phyloP scores from a whole-genome alignment of 345 rosid species.

The Cardamine occulta region DNA sequence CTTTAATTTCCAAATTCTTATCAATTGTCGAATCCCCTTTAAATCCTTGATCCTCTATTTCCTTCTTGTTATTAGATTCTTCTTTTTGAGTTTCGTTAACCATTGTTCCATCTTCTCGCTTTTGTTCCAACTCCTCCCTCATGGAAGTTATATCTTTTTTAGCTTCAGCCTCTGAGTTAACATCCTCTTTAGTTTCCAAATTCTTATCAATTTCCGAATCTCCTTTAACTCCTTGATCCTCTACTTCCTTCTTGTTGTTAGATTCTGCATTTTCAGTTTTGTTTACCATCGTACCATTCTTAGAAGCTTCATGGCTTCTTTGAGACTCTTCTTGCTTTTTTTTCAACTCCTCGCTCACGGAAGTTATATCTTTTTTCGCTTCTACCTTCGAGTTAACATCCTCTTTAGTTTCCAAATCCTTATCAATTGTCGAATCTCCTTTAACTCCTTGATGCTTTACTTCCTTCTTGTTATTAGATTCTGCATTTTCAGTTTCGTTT shows the following conservation, averaged over 20 bases:
- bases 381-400: background rate
- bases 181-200: no score
- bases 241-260: no score
- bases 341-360: no score
- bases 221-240: no score
- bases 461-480: background rate
- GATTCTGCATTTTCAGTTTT: no score
- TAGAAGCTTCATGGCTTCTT: background rate
- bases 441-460: constrained; percentile 3
- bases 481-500: background rate
- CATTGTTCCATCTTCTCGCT: background rate
- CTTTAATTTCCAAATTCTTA: constrained; percentile 15
- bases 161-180: no score
- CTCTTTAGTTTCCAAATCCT: constrained; percentile 18
- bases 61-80: background rate
- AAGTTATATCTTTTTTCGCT: no score
- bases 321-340: background rate
- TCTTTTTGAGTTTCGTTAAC: background rate
- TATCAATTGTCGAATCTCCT: background rate
- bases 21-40: background rate
- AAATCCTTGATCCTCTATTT: constrained; percentile 12
- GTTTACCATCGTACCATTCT: no score
- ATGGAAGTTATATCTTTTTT: no score
- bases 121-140: no score
- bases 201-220: no score